phyloP scores from a whole-genome alignment of 306 rosid species.

The Vicia sativa region DNA sequence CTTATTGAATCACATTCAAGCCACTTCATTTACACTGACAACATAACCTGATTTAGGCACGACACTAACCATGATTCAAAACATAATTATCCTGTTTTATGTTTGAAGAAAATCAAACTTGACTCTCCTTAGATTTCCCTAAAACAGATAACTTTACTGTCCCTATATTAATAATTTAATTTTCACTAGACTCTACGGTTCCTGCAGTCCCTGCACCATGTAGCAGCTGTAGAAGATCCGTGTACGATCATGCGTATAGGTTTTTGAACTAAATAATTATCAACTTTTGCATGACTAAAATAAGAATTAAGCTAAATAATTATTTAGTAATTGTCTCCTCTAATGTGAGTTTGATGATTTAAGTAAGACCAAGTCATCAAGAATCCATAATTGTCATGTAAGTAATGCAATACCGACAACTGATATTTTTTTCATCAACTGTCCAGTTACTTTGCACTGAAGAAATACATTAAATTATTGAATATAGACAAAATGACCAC shows the following conservation, averaged over 20 bases:
- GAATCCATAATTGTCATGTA: not conserved
- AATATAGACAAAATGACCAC: constrained; percentile 13
- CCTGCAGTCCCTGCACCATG: not conserved
- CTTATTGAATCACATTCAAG: not conserved
- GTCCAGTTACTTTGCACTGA: not conserved
- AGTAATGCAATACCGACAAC: not conserved
- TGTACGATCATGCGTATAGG: not conserved
- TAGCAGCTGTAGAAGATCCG: not conserved
- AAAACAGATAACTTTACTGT: constrained; percentile 21
- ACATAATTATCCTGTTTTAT: not conserved
- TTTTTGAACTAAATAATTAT: constrained; percentile 8
- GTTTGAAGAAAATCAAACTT: constrained; percentile 4
- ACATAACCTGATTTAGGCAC: constrained; percentile 13
- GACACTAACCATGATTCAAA: constrained; percentile 26
- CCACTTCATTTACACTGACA: not conserved
- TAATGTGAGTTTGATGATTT: constrained; percentile 2
- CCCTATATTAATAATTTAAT: constrained; percentile 1
- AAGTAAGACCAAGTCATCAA: not conserved
- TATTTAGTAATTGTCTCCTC: not conserved
- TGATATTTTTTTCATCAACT: not conserved
- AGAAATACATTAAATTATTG: constrained; percentile 12
- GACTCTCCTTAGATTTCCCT: constrained; percentile 10
- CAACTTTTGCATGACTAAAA: constrained; percentile 14
- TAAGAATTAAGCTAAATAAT: constrained; percentile 4
- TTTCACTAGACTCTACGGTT: constrained; percentile 5